These are phyloP conservation scores for Sisymbrium irio DNA, from an alignment of 345 rosid species.

Conservation along the genomic window DNA sequence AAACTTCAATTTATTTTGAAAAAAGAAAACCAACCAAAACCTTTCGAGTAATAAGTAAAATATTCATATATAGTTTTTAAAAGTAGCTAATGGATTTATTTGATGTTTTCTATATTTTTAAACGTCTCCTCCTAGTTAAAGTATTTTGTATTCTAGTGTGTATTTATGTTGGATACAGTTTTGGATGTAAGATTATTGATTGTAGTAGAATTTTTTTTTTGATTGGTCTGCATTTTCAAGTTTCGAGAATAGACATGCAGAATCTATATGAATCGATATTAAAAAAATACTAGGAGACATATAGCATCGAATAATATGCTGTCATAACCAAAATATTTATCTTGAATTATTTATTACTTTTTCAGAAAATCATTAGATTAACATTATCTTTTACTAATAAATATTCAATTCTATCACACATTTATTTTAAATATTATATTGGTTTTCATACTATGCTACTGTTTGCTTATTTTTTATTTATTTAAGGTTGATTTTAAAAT, in stretches of 20 bases:
- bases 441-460: too few species aligned
- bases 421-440: too few species aligned
- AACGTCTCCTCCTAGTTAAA: too few species aligned
- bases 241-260: slow-evolving; percentile 1
- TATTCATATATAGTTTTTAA: too few species aligned
- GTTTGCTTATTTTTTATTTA: too few species aligned
- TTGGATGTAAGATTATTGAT: neutral
- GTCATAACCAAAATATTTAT: neutral
- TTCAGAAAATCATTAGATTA: neutral
- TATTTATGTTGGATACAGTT: neutral
- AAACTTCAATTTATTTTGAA: too few species aligned
- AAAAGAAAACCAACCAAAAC: too few species aligned
- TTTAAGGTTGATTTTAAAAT: too few species aligned
- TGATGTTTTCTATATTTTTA: too few species aligned
- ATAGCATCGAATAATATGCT: neutral
- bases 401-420: neutral
- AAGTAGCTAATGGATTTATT: too few species aligned
- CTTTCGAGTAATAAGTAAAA: too few species aligned
- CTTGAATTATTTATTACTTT: neutral
- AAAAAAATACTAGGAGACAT: neutral
- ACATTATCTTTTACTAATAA: neutral
- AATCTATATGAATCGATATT: neutral
- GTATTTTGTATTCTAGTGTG: neutral
- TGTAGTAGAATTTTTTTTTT: neutral
- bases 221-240: neutral